A percentile compares a stretch with the other conserved stretches of the same genome.
Evolutionary conservation across 352 stramenopile genomes (phyloP).

Genomic region (Phytophthora crassamura): DNA sequence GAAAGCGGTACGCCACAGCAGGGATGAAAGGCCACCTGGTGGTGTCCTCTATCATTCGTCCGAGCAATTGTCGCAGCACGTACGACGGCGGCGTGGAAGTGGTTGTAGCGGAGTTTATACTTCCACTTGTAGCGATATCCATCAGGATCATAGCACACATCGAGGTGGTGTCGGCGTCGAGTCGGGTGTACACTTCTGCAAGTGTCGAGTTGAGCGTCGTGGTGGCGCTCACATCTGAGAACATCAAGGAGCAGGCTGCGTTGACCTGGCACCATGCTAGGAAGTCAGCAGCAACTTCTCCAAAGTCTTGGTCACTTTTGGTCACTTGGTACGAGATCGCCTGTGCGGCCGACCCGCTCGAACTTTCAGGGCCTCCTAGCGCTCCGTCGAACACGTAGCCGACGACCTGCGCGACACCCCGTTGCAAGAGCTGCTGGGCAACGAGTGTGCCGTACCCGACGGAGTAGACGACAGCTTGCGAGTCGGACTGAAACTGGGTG

Average conservation of each 20-base stretch:
- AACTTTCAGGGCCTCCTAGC: slow-evolving; percentile 21
- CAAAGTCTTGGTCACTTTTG: slow-evolving; percentile 52
- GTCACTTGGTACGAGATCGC: slow-evolving; percentile 27
- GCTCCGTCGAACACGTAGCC: slow-evolving; percentile 72
- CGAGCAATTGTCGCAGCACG: slow-evolving; percentile 55
- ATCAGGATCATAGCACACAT: slow-evolving; percentile 36
- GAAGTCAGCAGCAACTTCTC: slow-evolving; percentile 51
- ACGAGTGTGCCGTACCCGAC: slow-evolving; percentile 74
- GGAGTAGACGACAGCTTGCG: slow-evolving; percentile 63
- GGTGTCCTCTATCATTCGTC: slow-evolving; percentile 51
- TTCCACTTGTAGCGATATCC: slow-evolving; percentile 14
- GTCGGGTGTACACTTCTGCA: slow-evolving; percentile 40
- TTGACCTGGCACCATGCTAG: slow-evolving; percentile 55
- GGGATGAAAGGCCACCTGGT: slow-evolving; percentile 69
- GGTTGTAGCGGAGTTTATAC: slow-evolving; percentile 13
- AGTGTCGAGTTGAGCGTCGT: slow-evolving; percentile 44
- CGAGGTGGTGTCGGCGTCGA: slow-evolving; percentile 44
- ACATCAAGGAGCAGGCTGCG: slow-evolving; percentile 46
- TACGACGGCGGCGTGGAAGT: slow-evolving; percentile 44
- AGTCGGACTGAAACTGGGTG: slow-evolving; percentile 47
- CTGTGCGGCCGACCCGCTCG: neutral
- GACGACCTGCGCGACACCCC: slow-evolving; percentile 48
- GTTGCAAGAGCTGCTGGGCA: slow-evolving; percentile 70
- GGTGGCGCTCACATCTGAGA: slow-evolving; percentile 33
- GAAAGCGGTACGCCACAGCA: slow-evolving; percentile 61